Evolutionary conservation across 2,329 filamentous ascomycete species (phyloP), one percentile per base, ranked within the genome.

Genomic region (Trichophyton benhamiae): DNA sequence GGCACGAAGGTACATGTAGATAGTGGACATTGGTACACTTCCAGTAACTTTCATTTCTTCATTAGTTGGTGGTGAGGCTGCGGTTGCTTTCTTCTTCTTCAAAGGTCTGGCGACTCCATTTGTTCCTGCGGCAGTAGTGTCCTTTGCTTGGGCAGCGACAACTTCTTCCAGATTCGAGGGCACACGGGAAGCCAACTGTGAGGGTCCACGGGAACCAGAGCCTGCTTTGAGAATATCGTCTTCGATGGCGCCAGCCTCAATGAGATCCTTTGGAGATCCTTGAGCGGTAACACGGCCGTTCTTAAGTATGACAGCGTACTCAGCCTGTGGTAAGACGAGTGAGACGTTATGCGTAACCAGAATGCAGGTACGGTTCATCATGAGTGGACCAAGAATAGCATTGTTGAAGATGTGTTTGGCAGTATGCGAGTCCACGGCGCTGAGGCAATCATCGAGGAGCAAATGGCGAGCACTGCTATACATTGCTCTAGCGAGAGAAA

Each of bases 341-440:
- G 88, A 83, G 30, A 94, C 83, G 69, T 97, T 99, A 77, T 99
- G 94, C 0, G 94, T 96, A 41, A 99, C 92, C 49, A 99, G 80
- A 60, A 99, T 89, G 73, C 94, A 97, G 30, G 94, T 97, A 48
- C 94, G 85, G 69, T 86, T 81, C 62, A 82, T 78, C 94, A 99
- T 97, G 59, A 99, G 76, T 4, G 89, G 88, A 1, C 94, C 94
- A 67, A 86, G 86, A 65, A 99, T 86, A 63, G 91, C 95, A 74
- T 96, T 88, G 71, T 87, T 88, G 76, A 97, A 97, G 66, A 99
- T 97, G 87, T 95, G 96, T 73, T 96, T 95, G 1, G 91, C 91
- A 0, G 94, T 97, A 69, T 99, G 94, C 2, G 94, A 95, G 73
- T 99, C 94, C 38, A 99, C 94, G 30, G 94, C 94, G 70, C 91